These are phyloP conservation scores for Aureobasidium vineae DNA, from an alignment of 2,329 filamentous ascomycete genomes.

Conservation along the genomic window DNA sequence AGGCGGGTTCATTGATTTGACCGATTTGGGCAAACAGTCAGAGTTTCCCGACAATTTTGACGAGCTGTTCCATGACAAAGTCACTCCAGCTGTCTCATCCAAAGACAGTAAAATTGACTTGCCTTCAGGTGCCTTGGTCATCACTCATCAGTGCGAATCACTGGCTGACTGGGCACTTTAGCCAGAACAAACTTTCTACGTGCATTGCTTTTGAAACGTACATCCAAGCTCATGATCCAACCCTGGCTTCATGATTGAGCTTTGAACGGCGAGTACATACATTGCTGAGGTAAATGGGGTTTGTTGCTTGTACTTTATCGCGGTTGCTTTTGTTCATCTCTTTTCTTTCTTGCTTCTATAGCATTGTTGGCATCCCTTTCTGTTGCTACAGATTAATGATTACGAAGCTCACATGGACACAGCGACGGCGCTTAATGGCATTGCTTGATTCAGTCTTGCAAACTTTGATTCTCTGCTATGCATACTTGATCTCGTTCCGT, in stretches of 20 bases:
- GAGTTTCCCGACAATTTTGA: not conserved
- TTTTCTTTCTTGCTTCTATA: not conserved
- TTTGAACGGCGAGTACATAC: not conserved
- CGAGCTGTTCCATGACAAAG: not conserved
- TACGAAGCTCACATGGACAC: not conserved
- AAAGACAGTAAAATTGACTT: not conserved
- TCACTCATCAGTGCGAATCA: not conserved
- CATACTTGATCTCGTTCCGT: not conserved
- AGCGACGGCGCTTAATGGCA: not conserved
- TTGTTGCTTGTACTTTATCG: not conserved
- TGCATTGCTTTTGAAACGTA: too few species aligned
- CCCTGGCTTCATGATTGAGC: not conserved
- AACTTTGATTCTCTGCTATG: not conserved
- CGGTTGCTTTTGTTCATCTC: not conserved
- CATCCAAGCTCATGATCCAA: not conserved
- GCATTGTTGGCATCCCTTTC: not conserved
- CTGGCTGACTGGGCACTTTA: not conserved
- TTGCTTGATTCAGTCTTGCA: not conserved
- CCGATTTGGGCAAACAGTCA: not conserved
- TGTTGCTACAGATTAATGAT: not conserved
- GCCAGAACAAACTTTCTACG: not conserved
- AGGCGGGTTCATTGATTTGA: not conserved
- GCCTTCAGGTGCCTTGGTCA: not conserved
- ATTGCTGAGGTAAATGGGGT: not conserved
- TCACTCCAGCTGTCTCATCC: not conserved